A percentile compares a stretch with the other conserved stretches of the same genome.
Evolutionary conservation across 805 yeast genomes (phyloP).

Genomic region (Cyberlindnera suaveolens): DNA sequence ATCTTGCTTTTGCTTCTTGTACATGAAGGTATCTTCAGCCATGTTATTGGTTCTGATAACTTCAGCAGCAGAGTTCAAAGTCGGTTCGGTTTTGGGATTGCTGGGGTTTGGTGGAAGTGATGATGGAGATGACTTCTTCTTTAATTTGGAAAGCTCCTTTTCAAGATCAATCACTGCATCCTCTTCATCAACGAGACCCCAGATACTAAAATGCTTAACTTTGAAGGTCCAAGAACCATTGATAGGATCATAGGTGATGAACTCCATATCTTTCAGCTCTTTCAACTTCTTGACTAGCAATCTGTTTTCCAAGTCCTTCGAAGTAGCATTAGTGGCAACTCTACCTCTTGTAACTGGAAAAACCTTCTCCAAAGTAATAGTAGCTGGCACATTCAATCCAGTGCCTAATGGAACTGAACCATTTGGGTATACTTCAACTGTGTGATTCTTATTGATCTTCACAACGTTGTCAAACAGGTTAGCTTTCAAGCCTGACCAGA

Average conservation of each 20-base stretch:
- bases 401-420: slow-evolving; percentile 59
- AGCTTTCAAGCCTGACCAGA: slow-evolving; percentile 33
- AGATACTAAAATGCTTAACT: slow-evolving; percentile 88
- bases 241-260: slow-evolving; percentile 71
- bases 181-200: slow-evolving; percentile 80
- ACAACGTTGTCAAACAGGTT: slow-evolving; percentile 36
- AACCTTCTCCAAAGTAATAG: slow-evolving; percentile 57
- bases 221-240: slow-evolving; percentile 72
- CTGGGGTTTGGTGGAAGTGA: slow-evolving; percentile 1
- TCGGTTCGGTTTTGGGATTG: neutral
- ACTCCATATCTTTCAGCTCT: slow-evolving; percentile 63
- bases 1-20: slow-evolving; percentile 26
- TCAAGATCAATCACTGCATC: slow-evolving; percentile 51
- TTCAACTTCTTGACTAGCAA: slow-evolving; percentile 46
- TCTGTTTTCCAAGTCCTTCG: slow-evolving; percentile 35
- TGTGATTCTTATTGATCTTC: slow-evolving; percentile 39
- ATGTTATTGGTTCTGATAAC: slow-evolving; percentile 11
- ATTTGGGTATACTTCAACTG: slow-evolving; percentile 60
- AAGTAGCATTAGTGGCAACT: slow-evolving; percentile 17
- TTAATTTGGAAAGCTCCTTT: slow-evolving; percentile 22
- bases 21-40: slow-evolving; percentile 25
- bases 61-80: slow-evolving; percentile 3
- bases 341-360: slow-evolving; percentile 37
- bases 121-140: slow-evolving; percentile 14
- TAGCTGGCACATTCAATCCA: slow-evolving; percentile 75